phyloP scores from a whole-genome alignment of 495 filamentous ascomycete species.

The Clohesyomyces aquaticus region DNA sequence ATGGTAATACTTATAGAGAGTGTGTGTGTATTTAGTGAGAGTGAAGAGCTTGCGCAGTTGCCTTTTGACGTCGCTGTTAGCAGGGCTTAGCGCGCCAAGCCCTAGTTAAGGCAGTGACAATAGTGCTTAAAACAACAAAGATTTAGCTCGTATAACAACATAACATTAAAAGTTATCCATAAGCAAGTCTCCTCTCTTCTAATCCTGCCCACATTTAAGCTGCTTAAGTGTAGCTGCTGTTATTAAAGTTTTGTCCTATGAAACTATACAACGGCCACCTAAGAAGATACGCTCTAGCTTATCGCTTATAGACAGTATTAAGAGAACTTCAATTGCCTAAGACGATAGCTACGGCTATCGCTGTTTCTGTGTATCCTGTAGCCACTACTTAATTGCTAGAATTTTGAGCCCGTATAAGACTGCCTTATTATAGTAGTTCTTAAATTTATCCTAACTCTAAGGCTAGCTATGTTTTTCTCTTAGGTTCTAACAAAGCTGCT shows the following conservation, averaged over 20 bases:
- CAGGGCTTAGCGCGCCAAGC: too few species aligned
- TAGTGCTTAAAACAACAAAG: not conserved
- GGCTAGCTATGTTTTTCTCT: constrained; percentile 16
- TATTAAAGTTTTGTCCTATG: constrained; percentile 1
- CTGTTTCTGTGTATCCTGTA: not conserved
- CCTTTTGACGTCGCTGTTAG: not conserved
- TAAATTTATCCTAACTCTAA: constrained; percentile 5
- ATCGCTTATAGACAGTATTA: not conserved
- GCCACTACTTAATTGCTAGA: not conserved
- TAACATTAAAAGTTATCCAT: constrained; percentile 7
- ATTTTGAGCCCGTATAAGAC: constrained; percentile 1
- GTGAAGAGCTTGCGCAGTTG: not conserved
- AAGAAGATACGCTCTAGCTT: constrained; percentile 1
- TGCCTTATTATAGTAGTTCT: constrained; percentile 5
- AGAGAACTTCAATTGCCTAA: constrained; percentile 2
- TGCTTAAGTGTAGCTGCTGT: not conserved
- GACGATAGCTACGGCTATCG: not conserved
- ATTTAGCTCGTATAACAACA: not conserved
- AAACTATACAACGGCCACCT: not conserved
- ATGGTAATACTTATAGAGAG: too few species aligned
- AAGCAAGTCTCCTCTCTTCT: constrained; percentile 1
- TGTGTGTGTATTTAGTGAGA: not conserved
- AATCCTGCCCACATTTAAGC: not conserved
- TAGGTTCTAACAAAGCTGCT: constrained; percentile 11
- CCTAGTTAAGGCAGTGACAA: not conserved